These are phyloP conservation scores for Nicotiana benthamiana DNA, from an alignment of 257 asterid genomes.

Conservation along the genomic window DNA sequence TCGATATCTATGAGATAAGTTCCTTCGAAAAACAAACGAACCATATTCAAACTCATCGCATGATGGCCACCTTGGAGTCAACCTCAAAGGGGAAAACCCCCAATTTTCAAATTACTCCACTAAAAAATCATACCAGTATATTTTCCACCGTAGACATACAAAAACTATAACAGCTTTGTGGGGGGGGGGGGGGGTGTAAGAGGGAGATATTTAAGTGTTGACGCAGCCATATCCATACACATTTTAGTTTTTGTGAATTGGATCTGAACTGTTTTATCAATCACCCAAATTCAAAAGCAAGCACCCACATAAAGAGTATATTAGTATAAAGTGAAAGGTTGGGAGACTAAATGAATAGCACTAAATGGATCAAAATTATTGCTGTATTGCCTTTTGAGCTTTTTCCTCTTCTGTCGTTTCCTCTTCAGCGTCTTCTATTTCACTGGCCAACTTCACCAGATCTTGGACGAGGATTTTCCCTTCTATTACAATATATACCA, in stretches of 20 bases:
- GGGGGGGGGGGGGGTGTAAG: background rate
- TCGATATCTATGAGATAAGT: no score
- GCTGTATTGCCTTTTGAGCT: constrained; percentile 10
- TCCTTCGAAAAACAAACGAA: background rate
- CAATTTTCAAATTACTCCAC: background rate
- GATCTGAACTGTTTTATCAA: background rate
- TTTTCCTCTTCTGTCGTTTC: constrained; percentile 40
- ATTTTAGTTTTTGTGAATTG: constrained; percentile 3
- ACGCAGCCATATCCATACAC: background rate
- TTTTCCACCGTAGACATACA: background rate
- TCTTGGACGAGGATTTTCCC: constrained; percentile 94
- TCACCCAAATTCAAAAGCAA: background rate
- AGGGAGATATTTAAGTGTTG: background rate
- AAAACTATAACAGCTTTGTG: background rate
- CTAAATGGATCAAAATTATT: background rate
- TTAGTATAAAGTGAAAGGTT: background rate
- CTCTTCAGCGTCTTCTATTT: constrained; percentile 47
- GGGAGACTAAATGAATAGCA: background rate
- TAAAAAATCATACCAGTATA: background rate
- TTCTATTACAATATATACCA: constrained; percentile 33
- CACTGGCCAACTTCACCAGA: constrained; percentile 62
- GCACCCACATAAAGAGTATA: background rate
- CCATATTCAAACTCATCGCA: background rate
- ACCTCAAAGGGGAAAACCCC: background rate
- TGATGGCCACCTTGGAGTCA: background rate